Conservation (phyloP, 164 flowering plant species). For the Magnolia sinica region DNA sequence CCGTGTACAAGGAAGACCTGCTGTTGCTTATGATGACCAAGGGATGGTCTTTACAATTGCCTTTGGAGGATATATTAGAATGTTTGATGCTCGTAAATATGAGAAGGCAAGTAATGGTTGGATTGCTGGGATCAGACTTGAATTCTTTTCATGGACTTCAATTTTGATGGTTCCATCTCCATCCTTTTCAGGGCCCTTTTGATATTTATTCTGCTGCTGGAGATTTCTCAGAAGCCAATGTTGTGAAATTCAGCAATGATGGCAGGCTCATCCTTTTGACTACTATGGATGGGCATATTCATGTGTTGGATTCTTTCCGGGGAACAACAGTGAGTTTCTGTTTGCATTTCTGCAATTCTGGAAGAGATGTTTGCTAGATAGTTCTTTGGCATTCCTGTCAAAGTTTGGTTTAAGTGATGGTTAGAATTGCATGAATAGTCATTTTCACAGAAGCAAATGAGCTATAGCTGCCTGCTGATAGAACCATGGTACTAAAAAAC, state of each 20-base stretch:
- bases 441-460: too few relatives aligned
- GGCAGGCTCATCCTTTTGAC: conserved; percentile 92
- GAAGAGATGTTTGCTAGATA: not conserved
- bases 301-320: conserved; percentile 89
- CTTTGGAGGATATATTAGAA: conserved; percentile 86
- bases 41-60: conserved; percentile 91
- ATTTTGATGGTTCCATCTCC: conserved; percentile 7
- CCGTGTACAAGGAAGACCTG: conserved; percentile 97
- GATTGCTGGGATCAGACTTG: not conserved
- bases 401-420: not conserved
- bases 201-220: conserved; percentile 89
- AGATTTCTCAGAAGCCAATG: conserved; percentile 90
- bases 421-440: too few relatives aligned
- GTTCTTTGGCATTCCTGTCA: not conserved
- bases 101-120: conserved; percentile 61
- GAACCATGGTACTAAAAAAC: too few relatives aligned
- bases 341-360: not conserved
- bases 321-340: conserved; percentile 76
- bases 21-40: conserved; percentile 93
- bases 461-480: too few relatives aligned
- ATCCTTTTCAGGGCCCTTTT: conserved; percentile 75
- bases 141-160: conserved; percentile 5
- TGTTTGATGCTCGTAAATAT: conserved; percentile 93
- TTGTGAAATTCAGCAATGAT: conserved; percentile 90
- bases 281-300: conserved; percentile 78